These are phyloP conservation scores for Cyclotella cryptica DNA, from an alignment of 108 stramenopile genomes.

Conservation along the genomic window DNA sequence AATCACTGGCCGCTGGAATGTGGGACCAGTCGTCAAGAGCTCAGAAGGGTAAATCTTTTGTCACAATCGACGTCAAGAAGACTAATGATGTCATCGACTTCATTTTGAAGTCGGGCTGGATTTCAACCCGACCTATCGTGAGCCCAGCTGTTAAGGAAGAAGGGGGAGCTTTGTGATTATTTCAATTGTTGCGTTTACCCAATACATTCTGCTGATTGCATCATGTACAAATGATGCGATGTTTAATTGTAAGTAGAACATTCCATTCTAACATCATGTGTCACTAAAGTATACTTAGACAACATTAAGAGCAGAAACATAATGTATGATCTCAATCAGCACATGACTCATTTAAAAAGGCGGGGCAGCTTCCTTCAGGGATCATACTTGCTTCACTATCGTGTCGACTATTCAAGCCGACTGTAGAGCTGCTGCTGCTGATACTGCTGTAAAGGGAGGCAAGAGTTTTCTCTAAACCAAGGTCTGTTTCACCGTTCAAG, in stretches of 20 bases:
- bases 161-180: not conserved
- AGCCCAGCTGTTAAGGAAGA: slow-evolving; percentile 3
- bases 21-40: slow-evolving; percentile 47
- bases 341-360: too few species aligned
- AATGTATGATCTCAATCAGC: too few species aligned
- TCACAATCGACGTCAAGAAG: slow-evolving; percentile 79
- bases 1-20: slow-evolving; percentile 71
- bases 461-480: not conserved
- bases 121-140: slow-evolving; percentile 53
- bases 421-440: not conserved
- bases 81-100: slow-evolving; percentile 81
- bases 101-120: slow-evolving; percentile 84
- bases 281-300: too few species aligned
- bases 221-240: too few species aligned
- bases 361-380: too few species aligned
- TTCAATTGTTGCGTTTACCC: too few species aligned
- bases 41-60: slow-evolving; percentile 45
- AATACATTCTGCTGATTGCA: too few species aligned
- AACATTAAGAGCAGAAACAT: too few species aligned
- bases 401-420: not conserved
- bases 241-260: too few species aligned
- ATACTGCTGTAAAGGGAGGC: not conserved
- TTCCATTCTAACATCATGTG: too few species aligned
- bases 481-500: slow-evolving; percentile 1
- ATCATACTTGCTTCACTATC: not conserved